Evolutionary conservation across 495 filamentous ascomycete genomes (phyloP), one percentile per base, ranked within the genome.

Genomic region (Opeltia flavorubescens): DNA sequence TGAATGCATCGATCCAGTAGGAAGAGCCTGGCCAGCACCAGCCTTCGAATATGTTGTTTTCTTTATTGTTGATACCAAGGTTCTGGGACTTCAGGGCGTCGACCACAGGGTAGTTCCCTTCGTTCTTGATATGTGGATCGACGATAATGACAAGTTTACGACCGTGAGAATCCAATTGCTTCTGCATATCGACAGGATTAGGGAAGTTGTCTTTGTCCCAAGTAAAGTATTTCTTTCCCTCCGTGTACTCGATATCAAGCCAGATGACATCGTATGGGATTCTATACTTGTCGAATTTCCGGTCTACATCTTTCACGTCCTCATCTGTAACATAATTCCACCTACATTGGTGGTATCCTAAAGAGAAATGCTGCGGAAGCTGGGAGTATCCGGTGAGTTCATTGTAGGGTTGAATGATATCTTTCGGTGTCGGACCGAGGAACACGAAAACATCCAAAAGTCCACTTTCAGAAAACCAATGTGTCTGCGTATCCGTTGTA

Each of bases 291-390:
- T 94, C 88, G 64, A 98, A 93, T 59, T 93, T 94, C 50, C 84
- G 78, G 59, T 96, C 89, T 43, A 98, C 87, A 59, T 95, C 85
- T 60, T 83, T 89, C 48, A 98, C 87, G 62, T 98, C 91, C 47
- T 94, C 86, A 54, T 95, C 89, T 2, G 85, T 93, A 51, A 94
- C 77, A 59, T 98, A 98, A 66, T 98, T 98, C 91, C 91, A 98
- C 52, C 91, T 81, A 62, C 91, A 95, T 60, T 98, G 91, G 56
- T 98, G 91, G 60, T 98, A 95, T 11, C 72, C 91, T 49, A 96
- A 77, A 4, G 89, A 74, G 55, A 96, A 98, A 47, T 86, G 78
- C 57, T 94, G 85, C 4, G 91, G 91, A 53, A 98, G 74, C 47
- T 86, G 76, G 21, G 86, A 88, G 53, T 79, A 89, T n/a, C 91